These are phyloP conservation scores for Hypericum androsaemum DNA, from an alignment of 345 rosid species.

Conservation along the genomic window DNA sequence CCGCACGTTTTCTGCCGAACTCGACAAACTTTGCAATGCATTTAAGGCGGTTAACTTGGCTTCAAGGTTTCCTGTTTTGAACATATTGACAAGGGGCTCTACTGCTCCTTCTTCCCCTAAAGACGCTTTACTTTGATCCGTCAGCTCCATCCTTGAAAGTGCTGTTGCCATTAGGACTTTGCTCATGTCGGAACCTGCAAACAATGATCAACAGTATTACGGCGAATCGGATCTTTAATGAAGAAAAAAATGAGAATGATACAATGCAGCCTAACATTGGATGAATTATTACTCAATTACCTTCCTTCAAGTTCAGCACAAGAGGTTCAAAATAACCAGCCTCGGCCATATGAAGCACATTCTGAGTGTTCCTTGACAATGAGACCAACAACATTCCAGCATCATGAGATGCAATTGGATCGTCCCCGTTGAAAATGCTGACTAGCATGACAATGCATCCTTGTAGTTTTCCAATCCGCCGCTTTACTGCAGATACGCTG, in stretches of 20 bases:
- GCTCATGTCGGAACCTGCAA: constrained; percentile 62
- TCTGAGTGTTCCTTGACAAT: constrained; percentile 53
- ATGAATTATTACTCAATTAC: constrained; percentile 15
- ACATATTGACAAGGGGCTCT: constrained; percentile 51
- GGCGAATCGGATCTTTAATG: background rate
- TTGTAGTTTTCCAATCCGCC: constrained; percentile 50
- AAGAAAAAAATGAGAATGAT: background rate
- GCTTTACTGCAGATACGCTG: constrained; percentile 34
- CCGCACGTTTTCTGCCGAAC: constrained; percentile 33
- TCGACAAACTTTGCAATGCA: constrained; percentile 49
- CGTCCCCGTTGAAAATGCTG: constrained; percentile 42
- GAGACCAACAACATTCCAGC: constrained; percentile 45
- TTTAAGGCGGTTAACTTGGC: constrained; percentile 54
- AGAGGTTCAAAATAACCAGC: constrained; percentile 69
- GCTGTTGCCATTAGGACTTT: constrained; percentile 78
- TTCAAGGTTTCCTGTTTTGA: constrained; percentile 57
- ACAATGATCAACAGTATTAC: background rate
- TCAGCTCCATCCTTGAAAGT: constrained; percentile 55
- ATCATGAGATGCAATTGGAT: constrained; percentile 37
- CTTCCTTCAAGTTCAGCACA: constrained; percentile 46
- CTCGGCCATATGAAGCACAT: constrained; percentile 74
- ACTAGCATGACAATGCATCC: constrained; percentile 67
- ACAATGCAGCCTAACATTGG: background rate
- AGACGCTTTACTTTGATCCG: constrained; percentile 49
- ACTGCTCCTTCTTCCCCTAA: constrained; percentile 61